Evolutionary conservation across 371 early-diverging fungal species (phyloP).

Genomic region (Blakeslea trispora): DNA sequence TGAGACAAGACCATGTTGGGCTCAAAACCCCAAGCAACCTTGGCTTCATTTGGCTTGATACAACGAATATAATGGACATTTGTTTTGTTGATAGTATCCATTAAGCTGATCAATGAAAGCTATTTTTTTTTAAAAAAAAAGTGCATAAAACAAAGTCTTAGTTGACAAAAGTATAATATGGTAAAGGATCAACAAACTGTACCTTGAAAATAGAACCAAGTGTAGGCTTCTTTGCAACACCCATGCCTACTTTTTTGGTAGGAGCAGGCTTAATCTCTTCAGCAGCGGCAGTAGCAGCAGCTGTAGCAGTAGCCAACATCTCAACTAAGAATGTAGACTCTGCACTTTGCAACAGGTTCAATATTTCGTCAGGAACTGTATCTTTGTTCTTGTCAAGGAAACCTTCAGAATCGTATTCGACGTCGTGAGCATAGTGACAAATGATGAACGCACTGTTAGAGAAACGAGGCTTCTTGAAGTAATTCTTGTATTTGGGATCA

Average conservation of each 20-base stretch:
- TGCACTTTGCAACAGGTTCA: constrained; percentile 68
- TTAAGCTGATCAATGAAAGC: constrained; percentile 84
- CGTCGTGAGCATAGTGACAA: constrained; percentile 91
- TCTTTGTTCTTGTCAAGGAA: constrained; percentile 99
- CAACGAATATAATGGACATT: constrained; percentile 98
- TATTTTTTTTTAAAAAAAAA: too few species aligned
- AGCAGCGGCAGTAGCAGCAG: constrained; percentile 49
- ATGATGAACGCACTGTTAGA: constrained; percentile 81
- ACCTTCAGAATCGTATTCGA: constrained; percentile 89
- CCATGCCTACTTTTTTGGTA: constrained; percentile 45
- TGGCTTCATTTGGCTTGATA: constrained; percentile 96
- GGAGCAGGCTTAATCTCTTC: constrained; percentile 34
- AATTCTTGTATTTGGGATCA: constrained; percentile 67
- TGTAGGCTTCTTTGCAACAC: constrained; percentile 76
- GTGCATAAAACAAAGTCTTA: too few species aligned
- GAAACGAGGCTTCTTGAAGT: constrained; percentile 92
- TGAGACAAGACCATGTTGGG: constrained; percentile 93
- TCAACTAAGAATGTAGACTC: constrained; percentile 78
- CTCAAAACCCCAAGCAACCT: constrained; percentile 89
- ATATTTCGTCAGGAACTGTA: constrained; percentile 93
- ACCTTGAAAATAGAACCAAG: constrained; percentile 84
- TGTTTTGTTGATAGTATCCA: constrained; percentile 92
- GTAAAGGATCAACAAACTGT: too few species aligned
- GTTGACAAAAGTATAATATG: too few species aligned
- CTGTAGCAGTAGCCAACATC: constrained; percentile 62